Evolutionary conservation across 768 basidiomycete species (phyloP).

Genomic region (Termitomyces titanicus): DNA sequence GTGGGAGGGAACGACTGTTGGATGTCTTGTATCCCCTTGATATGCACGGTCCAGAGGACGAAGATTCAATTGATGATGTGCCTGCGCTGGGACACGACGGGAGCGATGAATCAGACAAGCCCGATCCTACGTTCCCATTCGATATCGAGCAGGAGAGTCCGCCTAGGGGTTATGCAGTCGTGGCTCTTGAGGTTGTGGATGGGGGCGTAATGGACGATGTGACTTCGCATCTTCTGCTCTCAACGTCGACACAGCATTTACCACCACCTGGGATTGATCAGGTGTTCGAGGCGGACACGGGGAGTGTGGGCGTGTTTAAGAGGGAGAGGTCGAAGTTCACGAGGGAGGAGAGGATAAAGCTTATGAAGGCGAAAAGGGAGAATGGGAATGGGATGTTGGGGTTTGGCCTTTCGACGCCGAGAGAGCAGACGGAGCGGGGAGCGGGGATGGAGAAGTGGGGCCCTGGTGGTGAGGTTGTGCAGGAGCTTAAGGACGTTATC

Average conservation of each 20-base stretch:
- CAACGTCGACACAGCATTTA: constrained; percentile 48
- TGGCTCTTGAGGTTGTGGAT: constrained; percentile 25
- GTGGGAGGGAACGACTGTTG: constrained; percentile 64
- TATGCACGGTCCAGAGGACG: constrained; percentile 33
- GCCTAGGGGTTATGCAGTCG: constrained; percentile 17
- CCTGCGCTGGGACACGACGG: constrained; percentile 52
- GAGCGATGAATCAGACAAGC: constrained; percentile 53
- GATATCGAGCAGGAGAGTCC: constrained; percentile 23
- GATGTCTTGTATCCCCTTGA: constrained; percentile 49
- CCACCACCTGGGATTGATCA: constrained; percentile 72
- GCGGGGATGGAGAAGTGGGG: constrained; percentile 53
- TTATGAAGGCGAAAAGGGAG: constrained; percentile 53
- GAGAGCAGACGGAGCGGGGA: constrained; percentile 12
- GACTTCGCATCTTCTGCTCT: constrained; percentile 49
- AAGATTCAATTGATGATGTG: constrained; percentile 43
- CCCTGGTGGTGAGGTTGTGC: constrained; percentile 75
- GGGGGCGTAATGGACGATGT: constrained; percentile 45
- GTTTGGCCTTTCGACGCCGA: constrained; percentile 15
- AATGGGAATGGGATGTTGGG: constrained; percentile 29
- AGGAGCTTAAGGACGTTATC: constrained; percentile 83
- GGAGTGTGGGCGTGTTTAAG: constrained; percentile 33
- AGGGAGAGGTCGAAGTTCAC: constrained; percentile 65
- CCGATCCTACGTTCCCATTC: constrained; percentile 35
- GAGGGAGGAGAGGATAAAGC: constrained; percentile 70
- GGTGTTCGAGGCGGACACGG: constrained; percentile 74